Conservation (phyloP, 768 basidiomycete species). For the Cystofilobasidium capitatum region DNA sequence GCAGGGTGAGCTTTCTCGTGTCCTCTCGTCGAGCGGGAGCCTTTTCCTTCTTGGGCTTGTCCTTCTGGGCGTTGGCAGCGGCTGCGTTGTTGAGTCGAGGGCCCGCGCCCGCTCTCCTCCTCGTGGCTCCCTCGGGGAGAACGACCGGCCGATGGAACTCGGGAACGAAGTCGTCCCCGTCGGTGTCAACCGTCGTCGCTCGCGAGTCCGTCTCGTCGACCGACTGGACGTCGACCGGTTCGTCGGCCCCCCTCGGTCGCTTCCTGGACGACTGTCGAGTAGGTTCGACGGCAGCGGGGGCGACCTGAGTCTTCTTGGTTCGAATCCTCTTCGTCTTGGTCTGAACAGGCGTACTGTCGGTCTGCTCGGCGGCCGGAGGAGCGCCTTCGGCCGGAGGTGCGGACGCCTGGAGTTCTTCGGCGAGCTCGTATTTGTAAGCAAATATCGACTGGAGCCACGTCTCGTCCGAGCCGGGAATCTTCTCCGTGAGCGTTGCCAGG, state of each 20-base stretch:
- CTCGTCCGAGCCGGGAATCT: not conserved
- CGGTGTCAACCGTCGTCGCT: not conserved
- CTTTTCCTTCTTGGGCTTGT: not conserved
- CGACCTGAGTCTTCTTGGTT: not conserved
- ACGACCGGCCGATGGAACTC: constrained; percentile 63
- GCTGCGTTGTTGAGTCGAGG: no score
- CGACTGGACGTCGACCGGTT: not conserved
- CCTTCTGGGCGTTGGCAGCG: no score
- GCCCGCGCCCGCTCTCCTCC: no score
- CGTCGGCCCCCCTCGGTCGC: no score
- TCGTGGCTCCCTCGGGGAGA: constrained; percentile 61
- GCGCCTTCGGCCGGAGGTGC: no score
- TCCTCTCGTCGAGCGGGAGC: not conserved
- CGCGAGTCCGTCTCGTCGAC: not conserved
- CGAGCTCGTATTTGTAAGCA: not conserved
- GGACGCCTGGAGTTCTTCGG: no score
- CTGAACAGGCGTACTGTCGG: no score
- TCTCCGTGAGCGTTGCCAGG: no score
- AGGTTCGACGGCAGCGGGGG: not conserved
- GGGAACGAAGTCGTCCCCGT: constrained; percentile 33
- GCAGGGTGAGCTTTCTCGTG: constrained; percentile 25
- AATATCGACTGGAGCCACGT: not conserved
- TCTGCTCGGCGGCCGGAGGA: no score
- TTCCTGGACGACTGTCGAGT: constrained; percentile 10
- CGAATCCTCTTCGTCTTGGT: not conserved